Conservation (phyloP, 2,329 filamentous ascomycete genomes). For the Monilinia polystroma region DNA sequence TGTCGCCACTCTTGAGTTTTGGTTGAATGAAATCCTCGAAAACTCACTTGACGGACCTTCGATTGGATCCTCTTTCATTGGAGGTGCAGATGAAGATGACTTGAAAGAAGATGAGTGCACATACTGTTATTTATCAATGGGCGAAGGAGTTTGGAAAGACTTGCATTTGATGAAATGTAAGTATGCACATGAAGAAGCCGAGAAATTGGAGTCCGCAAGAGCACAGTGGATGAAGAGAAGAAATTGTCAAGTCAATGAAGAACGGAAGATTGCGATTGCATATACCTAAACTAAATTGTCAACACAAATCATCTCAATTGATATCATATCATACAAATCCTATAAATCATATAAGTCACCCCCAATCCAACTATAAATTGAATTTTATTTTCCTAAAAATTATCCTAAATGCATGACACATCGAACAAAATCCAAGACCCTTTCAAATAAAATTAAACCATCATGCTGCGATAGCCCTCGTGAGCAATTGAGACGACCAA, state of each 20-base stretch:
- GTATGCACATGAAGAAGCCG: slow-evolving; percentile 15
- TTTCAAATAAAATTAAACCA: neutral
- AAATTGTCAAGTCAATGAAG: neutral
- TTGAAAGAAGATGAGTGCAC: neutral
- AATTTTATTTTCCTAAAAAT: too few species aligned
- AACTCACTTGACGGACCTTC: slow-evolving; percentile 2
- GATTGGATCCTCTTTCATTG: neutral
- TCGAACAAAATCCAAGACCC: too few species aligned
- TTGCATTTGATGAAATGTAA: slow-evolving; percentile 22
- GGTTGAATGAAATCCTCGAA: slow-evolving; percentile 8
- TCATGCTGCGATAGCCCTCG: neutral
- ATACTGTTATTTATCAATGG: neutral
- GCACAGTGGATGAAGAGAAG: too few species aligned
- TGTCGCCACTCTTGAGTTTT: neutral
- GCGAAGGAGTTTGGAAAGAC: slow-evolving; percentile 9
- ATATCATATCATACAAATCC: too few species aligned
- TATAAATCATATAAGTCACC: too few species aligned
- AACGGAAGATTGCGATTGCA: too few species aligned
- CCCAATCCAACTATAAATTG: too few species aligned
- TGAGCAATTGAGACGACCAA: neutral
- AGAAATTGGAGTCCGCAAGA: neutral
- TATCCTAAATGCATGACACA: too few species aligned
- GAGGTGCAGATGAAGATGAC: slow-evolving; percentile 6
- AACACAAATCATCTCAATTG: too few species aligned
- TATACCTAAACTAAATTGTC: too few species aligned